phyloP scores from a whole-genome alignment of 768 basidiomycete genomes.

The Thelephora ganbajun region DNA sequence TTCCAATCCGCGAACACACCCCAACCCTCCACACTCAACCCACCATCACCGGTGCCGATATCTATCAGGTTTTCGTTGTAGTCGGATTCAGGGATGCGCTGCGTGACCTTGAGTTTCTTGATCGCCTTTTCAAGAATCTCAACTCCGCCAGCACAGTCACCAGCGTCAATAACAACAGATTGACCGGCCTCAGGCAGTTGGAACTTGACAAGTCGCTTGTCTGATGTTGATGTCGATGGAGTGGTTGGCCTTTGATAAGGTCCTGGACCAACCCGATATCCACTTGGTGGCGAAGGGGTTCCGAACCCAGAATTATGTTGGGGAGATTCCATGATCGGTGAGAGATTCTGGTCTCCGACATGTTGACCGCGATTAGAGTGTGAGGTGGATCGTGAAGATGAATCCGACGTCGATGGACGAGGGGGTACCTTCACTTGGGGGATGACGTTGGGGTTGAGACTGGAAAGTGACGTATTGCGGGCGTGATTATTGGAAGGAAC shows the following conservation, averaged over 20 bases:
- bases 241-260: slow-evolving; percentile 35
- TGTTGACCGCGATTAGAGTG: not conserved
- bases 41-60: slow-evolving; percentile 47
- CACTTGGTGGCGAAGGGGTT: slow-evolving; percentile 35
- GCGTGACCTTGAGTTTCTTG: slow-evolving; percentile 68
- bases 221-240: slow-evolving; percentile 41
- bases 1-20: slow-evolving; percentile 59
- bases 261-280: slow-evolving; percentile 46
- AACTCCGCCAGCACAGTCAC: slow-evolving; percentile 65
- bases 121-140: slow-evolving; percentile 84
- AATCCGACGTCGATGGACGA: slow-evolving; percentile 41
- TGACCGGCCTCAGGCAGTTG: slow-evolving; percentile 70
- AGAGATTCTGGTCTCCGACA: slow-evolving; percentile 24
- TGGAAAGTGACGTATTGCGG: slow-evolving; percentile 37
- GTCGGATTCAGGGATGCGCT: slow-evolving; percentile 28
- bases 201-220: slow-evolving; percentile 83
- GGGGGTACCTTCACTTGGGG: slow-evolving; percentile 30
- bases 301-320: slow-evolving; percentile 16
- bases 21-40: slow-evolving; percentile 81
- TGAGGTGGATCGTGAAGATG: slow-evolving; percentile 20
- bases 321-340: slow-evolving; percentile 60
- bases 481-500: slow-evolving; percentile 28
- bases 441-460: slow-evolving; percentile 23
- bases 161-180: slow-evolving; percentile 55
- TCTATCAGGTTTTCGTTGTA: slow-evolving; percentile 6